Evolutionary conservation across 1,139 yeast species (phyloP), one percentile per base, ranked within the genome.

Genomic region (Candida tropicalis): DNA sequence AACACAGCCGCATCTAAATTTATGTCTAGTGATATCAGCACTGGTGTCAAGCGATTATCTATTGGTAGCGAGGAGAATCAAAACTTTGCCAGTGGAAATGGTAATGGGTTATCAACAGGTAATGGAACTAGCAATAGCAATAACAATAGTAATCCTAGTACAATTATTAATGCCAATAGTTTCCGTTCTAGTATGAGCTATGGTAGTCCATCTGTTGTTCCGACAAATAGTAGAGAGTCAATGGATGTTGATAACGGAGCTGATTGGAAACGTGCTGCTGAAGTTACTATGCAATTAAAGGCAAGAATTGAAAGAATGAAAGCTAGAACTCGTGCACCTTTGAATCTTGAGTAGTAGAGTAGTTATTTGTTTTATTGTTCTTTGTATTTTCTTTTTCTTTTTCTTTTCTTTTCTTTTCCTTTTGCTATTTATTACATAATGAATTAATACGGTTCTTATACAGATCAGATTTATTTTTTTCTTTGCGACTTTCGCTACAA

Each of bases 231-330:
- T 24, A 23, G 41, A 18, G 50, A 47, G 32, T 23, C 40, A 11
- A 32, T 46, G 43, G 49, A 68, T 47, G 51, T 68, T 39, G 76
- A 73, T 42, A 66, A 73, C 32, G 76, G 74, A 42, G 88, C 82
- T 52, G 95, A 87, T 54, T 90, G 97, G 97, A 80, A 78, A 56
- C 77, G 93, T 41, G 97, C 97, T 0, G 93, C 95, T 0, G 96
- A 87, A 53, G 95, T 89, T 11, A 90, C 97, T 1, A 80, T 82
- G 12, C 95, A 87, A 60, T 73, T 87, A 58, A 86, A 86, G 59
- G 96, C 90, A 1, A 70, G 97, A 52, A 90, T 91, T 39, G 96
- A 88, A 61, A 84, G 86, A 63, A 89, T 90, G 97, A 87, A 84
- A 60, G 88, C 88, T 12, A 42, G 54, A 44, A 42, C 53, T 26